Base-by-base conservation (phyloP, 2,329 filamentous ascomycete species). In the Cryphonectria parasitica region DNA sequence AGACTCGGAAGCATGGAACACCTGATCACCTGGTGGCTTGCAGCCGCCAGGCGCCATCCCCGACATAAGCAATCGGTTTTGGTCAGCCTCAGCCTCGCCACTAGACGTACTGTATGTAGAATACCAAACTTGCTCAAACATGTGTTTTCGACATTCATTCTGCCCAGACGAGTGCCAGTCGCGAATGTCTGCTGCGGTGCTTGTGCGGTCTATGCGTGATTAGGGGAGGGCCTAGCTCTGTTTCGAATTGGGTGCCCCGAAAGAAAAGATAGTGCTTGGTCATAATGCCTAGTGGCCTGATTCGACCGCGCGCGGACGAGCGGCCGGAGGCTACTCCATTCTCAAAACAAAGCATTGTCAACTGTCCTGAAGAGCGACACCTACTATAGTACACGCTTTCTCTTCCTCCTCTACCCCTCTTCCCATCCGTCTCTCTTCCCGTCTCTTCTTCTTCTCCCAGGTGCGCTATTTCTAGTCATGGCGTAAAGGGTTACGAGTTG, bases 241-340 rank as follows among this genome's bases (percentile, higher is more conserved):
- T 66, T 58, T 66, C 64, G 64, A 56, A 54, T 43, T 39, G 22
- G 34, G 36, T 56, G 52, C 31, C 64, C 64, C 45, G n/a, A 66
- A 41, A 52, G 52, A 49, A 66, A 41, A 52, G 52, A 58, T 58
- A 58, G 49, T 58, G 49, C 64, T 66, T 66, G 64, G 49, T 28
- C 13, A 52, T 22, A 39, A 34, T 11, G 10, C 34, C 49, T 41
- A 56, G 52, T 39, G 64, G 64, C 49, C 41, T 66, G 49, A 41
- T 19, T 22, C 13, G n/a, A 28, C 41, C 39, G 61, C 41, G 39
- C n/a, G 25, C 41, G 3, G 58, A 13, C 58, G 19, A 39, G 58
- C 58, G 31, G 31, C 58, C 31, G 31, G 3, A 39, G 58, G 7
- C 10, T 61, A 39, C 34, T 61, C 17, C 13, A 34, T 36, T n/a